phyloP scores from a whole-genome alignment of 2,329 filamentous ascomycete species.

The Pseudogymnoascus sp. region DNA sequence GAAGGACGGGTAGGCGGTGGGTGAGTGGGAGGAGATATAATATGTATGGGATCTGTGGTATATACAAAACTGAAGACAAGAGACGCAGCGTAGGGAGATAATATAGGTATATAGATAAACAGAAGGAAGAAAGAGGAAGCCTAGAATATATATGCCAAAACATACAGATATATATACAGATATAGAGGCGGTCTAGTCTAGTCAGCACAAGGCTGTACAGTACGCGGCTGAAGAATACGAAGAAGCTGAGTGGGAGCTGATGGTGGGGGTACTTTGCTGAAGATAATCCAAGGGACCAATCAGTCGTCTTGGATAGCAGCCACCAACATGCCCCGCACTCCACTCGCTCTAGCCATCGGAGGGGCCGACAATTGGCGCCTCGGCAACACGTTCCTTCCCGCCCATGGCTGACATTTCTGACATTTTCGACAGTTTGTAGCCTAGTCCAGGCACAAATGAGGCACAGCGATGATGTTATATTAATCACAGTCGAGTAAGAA shows the following conservation, averaged over 20 bases:
- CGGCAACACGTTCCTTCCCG: not conserved
- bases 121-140: not conserved
- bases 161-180: not conserved
- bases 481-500: not conserved
- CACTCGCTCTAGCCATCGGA: not conserved
- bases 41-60: not conserved
- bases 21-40: not conserved
- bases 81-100: not conserved
- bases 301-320: not conserved
- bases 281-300: not conserved
- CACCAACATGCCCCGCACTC: not conserved
- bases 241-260: conserved; percentile 1
- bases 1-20: not conserved
- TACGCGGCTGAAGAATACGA: not conserved
- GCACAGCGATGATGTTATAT: not conserved
- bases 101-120: not conserved
- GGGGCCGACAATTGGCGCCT: conserved; percentile 1
- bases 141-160: not conserved
- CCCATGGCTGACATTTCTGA: not conserved
- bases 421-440: not conserved
- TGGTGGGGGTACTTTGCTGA: not conserved
- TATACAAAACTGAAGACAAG: not conserved
- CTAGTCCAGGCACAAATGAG: not conserved
- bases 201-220: not conserved
- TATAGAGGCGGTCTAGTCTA: not conserved